Evolutionary conservation across 2,329 filamentous ascomycete genomes (phyloP), one percentile per base, ranked within the genome.

Genomic region (Neopestalotiopsis sp.): DNA sequence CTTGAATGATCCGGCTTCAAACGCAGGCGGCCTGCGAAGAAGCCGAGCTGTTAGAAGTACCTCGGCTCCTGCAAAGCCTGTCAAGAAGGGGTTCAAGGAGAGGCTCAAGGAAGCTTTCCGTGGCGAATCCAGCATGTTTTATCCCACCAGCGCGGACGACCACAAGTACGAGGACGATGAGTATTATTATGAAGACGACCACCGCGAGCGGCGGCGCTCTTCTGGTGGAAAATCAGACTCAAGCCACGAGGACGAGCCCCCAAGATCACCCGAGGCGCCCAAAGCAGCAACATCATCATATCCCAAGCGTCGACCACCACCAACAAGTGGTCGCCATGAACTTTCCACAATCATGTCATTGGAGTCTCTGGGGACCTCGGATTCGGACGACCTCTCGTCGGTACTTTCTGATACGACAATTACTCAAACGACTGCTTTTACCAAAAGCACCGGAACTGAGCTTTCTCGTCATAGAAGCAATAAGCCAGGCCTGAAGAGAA

Each of bases 401-500:
- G 80, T 82, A 58, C 73, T 85, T 12, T 85, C 84, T 0, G 81
- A 85, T 17, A 84, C 86, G 0, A 88, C 86, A 3, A 74, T 88
- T 40, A 89, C 87, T 2, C 86, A 88, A 70, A 84, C 84, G 10
- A 87, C 86, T 7, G 79, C 79, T 42, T 76, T 87, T 68, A 87
- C 85, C 6, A 83, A 83, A 72, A 85, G 82, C 34, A 82, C 81
- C 20, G 82, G 66, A 38, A n/a, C 76, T 76, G 80, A 74, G 69
- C 72, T 81, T 71, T 86, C 82, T 70, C 82, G 79, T 68, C 82
- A 77, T 81, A 84, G 77, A 75, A 86, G 74, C 79, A 83, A 84
- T 73, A 86, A 82, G 71, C 81, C 86, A 1, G 86, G 84, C 58
- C 82, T 94, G 42, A 94, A 92, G 79, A 89, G 94, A 71, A 90